Evolutionary conservation across 2,329 filamentous ascomycete species (phyloP), one percentile per base, ranked within the genome.

Genomic region (Blastomyces percursus): DNA sequence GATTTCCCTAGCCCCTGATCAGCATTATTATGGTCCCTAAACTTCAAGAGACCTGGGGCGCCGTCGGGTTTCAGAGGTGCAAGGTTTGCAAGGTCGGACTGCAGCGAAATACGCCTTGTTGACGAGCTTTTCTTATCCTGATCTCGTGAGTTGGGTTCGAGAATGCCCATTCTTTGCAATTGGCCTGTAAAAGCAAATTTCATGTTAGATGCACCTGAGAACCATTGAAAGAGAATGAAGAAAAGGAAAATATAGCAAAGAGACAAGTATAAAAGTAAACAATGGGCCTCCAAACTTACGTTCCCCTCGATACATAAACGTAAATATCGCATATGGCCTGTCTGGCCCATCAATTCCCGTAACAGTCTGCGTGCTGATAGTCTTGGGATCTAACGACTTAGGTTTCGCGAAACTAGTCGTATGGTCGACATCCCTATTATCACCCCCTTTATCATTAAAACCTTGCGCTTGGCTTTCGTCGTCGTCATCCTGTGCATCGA

Each of bases 351-450:
- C 94, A 66, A 97, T 96, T 21, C 93, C 94, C 9, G 94, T 97
- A n/a, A 99, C 94, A 0, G 94, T 99, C 77, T 99, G 94, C 2
- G 94, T 99, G 72, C 92, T 97, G 72, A 99, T 99, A 2, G 91
- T 91, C 78, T 96, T 96, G 0, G 93, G 93, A 77, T 97, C 95
- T 61, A 96, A 81, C 1, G 91, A 89, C 81, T 96, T 97, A 16
- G 92, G 93, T 77, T 96, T 96, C 11, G 93, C 93, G 75, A 97
- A 97, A 73, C 92, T 96, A 8, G 94, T 97, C 1, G 94, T 97
- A 74, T 99, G 94, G 76, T 97, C 94, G 62, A 96, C 84, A 71
- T 96, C 91, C 50, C 86, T 88, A 69, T 92, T 89, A 48, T 82
- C 84, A 59, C 80, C 83, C 7, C 79, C 81, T 35, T 79, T 78